Evolutionary conservation across 768 basidiomycete species (phyloP).

Genomic region (Cyathus striatus): DNA sequence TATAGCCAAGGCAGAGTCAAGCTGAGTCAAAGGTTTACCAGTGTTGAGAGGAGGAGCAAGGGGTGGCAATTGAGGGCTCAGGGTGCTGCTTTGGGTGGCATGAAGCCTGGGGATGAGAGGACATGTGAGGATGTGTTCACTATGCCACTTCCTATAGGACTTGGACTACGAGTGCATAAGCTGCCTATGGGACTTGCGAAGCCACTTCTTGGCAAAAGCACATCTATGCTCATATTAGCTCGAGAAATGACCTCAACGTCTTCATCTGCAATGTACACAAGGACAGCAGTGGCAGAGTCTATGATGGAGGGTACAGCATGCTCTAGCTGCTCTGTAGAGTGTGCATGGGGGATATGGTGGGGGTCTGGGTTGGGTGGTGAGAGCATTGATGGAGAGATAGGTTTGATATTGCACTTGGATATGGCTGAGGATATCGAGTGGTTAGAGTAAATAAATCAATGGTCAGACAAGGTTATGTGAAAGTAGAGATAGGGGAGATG

Average conservation of each 20-base stretch:
- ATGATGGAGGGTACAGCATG: conserved; percentile 82
- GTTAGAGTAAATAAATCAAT: no score
- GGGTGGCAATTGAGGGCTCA: conserved; percentile 33
- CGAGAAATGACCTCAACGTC: conserved; percentile 64
- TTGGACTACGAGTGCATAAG: conserved; percentile 62
- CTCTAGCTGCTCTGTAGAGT: conserved; percentile 70
- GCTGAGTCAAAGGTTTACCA: no score
- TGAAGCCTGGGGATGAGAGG: background rate
- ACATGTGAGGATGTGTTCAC: background rate
- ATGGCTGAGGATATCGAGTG: conserved; percentile 86
- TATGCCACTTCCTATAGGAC: conserved; percentile 40
- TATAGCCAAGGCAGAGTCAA: conserved; percentile 30
- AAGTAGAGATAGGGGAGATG: no score
- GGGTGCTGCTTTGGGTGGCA: background rate
- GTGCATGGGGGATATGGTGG: conserved; percentile 69
- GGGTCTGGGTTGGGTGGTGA: conserved; percentile 43
- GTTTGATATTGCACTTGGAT: conserved; percentile 89
- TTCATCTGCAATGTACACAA: conserved; percentile 44
- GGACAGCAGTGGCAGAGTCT: conserved; percentile 75
- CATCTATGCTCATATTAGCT: conserved; percentile 15
- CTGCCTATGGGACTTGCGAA: conserved; percentile 69
- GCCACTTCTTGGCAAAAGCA: conserved; percentile 35
- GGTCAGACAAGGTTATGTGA: no score
- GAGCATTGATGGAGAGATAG: conserved; percentile 36
- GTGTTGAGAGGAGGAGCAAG: no score